Conservation (phyloP, 1,284 basidiomycete genomes). For the Ceratobasidium papillatum region DNA sequence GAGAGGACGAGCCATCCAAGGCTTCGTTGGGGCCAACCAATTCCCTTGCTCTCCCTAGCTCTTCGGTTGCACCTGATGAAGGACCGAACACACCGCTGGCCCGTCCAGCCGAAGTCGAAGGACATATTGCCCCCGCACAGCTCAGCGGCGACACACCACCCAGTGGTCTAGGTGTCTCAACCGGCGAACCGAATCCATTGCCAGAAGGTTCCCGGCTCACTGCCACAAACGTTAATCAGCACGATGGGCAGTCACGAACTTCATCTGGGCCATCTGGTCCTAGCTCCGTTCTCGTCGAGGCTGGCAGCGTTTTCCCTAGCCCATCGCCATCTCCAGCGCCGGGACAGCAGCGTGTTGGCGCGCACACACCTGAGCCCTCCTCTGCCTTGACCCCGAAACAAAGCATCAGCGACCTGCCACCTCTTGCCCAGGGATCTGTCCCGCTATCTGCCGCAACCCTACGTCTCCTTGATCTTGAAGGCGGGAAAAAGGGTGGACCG, state of each 20-base stretch:
- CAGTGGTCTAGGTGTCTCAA: slow-evolving; percentile 8
- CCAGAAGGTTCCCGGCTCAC: slow-evolving; percentile 7
- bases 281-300: slow-evolving; percentile 27
- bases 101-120: slow-evolving; percentile 17
- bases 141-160: neutral
- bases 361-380: slow-evolving; percentile 19
- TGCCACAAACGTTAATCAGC: slow-evolving; percentile 7
- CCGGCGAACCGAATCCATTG: neutral
- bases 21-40: neutral
- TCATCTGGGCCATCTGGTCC: slow-evolving; percentile 8
- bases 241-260: neutral
- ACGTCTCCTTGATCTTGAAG: slow-evolving; percentile 22
- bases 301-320: slow-evolving; percentile 13
- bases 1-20: slow-evolving; percentile 8
- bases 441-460: slow-evolving; percentile 29
- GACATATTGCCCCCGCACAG: neutral
- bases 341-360: neutral
- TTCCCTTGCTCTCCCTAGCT: neutral
- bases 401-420: slow-evolving; percentile 11
- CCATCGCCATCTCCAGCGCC: slow-evolving; percentile 15
- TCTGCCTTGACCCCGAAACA: slow-evolving; percentile 32
- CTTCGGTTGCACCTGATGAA: slow-evolving; percentile 1
- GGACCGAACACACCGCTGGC: slow-evolving; percentile 23
- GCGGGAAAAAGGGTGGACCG: slow-evolving; percentile 9
- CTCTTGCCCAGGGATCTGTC: slow-evolving; percentile 3